phyloP scores from a whole-genome alignment of 2,329 filamentous ascomycete species.

The Calcarisporium arbuscula region DNA sequence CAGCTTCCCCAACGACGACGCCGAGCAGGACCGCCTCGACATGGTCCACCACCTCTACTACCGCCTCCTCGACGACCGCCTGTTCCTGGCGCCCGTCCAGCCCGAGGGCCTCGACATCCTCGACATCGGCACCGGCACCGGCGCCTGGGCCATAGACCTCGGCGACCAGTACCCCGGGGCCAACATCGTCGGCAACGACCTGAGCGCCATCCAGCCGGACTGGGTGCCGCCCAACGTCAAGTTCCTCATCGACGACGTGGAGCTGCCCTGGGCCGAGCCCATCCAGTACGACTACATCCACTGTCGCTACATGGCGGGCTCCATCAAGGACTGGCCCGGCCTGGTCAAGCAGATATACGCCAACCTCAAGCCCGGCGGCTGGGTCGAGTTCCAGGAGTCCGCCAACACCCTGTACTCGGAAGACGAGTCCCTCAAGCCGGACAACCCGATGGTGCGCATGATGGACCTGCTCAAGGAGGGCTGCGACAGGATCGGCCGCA shows the following conservation, averaged over 20 bases:
- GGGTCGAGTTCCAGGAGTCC: conserved; percentile 40
- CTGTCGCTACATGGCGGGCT: conserved; percentile 26
- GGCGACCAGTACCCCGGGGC: conserved; percentile 29
- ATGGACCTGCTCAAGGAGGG: conserved; percentile 16
- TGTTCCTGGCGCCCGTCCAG: conserved; percentile 30
- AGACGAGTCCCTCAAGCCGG: conserved; percentile 28
- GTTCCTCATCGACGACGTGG: conserved; percentile 54
- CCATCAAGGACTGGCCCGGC: conserved; percentile 24
- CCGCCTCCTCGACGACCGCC: conserved; percentile 24
- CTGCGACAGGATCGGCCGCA: conserved; percentile 21
- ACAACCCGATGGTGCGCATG: conserved; percentile 27
- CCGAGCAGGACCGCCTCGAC: conserved; percentile 31
- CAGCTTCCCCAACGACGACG: conserved; percentile 30
- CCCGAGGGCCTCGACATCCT: conserved; percentile 32
- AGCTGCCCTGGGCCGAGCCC: conserved; percentile 46
- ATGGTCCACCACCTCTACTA: conserved; percentile 29
- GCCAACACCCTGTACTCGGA: conserved; percentile 30
- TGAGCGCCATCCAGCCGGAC: conserved; percentile 37
- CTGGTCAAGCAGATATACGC: conserved; percentile 17
- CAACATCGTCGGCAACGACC: conserved; percentile 30
- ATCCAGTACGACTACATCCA: conserved; percentile 27
- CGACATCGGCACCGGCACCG: conserved; percentile 40
- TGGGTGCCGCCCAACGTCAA: conserved; percentile 51
- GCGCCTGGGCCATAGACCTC: conserved; percentile 41
- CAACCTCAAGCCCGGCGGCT: conserved; percentile 39